These are phyloP conservation scores for Hypoxylon sp. DNA, from an alignment of 2,329 filamentous ascomycete species.

Conservation along the genomic window DNA sequence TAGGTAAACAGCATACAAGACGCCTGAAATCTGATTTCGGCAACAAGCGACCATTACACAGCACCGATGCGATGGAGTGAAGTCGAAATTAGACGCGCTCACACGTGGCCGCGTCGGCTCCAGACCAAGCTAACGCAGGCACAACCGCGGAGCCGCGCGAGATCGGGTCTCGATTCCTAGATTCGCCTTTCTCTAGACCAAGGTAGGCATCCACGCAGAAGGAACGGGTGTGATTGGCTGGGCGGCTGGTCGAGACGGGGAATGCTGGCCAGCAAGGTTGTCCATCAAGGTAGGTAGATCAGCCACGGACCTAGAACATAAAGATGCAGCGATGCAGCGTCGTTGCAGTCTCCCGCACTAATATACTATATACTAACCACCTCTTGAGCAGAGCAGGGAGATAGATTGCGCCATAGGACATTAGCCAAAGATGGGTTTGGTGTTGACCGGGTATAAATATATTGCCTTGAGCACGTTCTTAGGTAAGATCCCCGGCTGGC, in stretches of 20 bases:
- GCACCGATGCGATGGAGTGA: slow-evolving; percentile 15
- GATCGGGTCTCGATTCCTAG: slow-evolving; percentile 2
- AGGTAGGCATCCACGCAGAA: slow-evolving; percentile 1
- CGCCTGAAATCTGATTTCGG: too few relatives aligned
- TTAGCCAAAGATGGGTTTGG: slow-evolving; percentile 24
- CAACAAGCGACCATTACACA: background rate
- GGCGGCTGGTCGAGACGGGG: slow-evolving; percentile 14
- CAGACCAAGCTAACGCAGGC: slow-evolving; percentile 37
- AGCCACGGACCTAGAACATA: too few relatives aligned
- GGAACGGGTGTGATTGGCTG: slow-evolving; percentile 32
- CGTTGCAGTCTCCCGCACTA: slow-evolving; percentile 9
- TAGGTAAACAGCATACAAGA: too few relatives aligned
- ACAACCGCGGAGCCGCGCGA: slow-evolving; percentile 24
- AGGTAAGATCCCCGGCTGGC: slow-evolving; percentile 6
- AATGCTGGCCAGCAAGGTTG: slow-evolving; percentile 39
- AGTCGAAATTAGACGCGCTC: slow-evolving; percentile 30
- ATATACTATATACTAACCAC: background rate
- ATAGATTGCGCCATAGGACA: slow-evolving; percentile 33
- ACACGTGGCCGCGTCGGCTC: slow-evolving; percentile 27
- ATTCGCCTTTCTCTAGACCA: slow-evolving; percentile 13
- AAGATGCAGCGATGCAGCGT: background rate
- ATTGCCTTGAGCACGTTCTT: slow-evolving; percentile 37
- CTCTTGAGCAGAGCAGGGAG: background rate
- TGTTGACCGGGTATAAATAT: slow-evolving; percentile 41
- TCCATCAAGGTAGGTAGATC: slow-evolving; percentile 36